phyloP scores from a whole-genome alignment of 2,329 filamentous ascomycete genomes.

The Trichoderma koningiopsis region DNA sequence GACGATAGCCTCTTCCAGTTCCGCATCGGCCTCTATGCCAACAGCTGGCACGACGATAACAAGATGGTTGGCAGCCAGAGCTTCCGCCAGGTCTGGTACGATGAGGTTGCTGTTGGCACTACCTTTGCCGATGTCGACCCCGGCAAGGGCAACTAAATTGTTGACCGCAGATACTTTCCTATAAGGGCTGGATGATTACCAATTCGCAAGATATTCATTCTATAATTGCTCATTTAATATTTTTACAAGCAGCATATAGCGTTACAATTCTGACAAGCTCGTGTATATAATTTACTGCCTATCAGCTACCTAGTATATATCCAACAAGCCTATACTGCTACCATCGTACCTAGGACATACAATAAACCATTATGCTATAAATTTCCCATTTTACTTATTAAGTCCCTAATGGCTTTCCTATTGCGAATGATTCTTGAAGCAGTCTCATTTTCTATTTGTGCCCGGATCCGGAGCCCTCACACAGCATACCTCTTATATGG shows the following conservation, averaged over 20 bases:
- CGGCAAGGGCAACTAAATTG: slow-evolving; percentile 13
- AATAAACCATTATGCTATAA: not conserved
- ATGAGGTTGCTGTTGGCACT: slow-evolving; percentile 50
- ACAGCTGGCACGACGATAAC: slow-evolving; percentile 50
- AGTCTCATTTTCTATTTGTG: not conserved
- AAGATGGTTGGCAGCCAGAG: slow-evolving; percentile 45
- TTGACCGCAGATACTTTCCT: not conserved
- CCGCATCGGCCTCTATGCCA: slow-evolving; percentile 52
- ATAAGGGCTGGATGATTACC: not conserved
- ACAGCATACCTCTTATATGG: not conserved
- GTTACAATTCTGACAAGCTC: not conserved
- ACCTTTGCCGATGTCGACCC: slow-evolving; percentile 36
- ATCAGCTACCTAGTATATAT: not conserved
- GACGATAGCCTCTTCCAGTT: slow-evolving; percentile 50
- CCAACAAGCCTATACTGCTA: not conserved
- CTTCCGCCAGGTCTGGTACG: slow-evolving; percentile 52
- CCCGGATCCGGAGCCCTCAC: not conserved
- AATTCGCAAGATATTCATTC: not conserved
- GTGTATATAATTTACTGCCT: not conserved
- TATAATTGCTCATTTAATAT: not conserved
- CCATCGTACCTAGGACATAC: not conserved
- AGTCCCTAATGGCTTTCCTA: not conserved
- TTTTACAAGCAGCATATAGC: not conserved
- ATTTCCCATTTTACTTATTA: not conserved
- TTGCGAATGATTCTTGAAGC: not conserved